phyloP scores from a whole-genome alignment of 495 filamentous ascomycete genomes.

The Daldinia loculata region DNA sequence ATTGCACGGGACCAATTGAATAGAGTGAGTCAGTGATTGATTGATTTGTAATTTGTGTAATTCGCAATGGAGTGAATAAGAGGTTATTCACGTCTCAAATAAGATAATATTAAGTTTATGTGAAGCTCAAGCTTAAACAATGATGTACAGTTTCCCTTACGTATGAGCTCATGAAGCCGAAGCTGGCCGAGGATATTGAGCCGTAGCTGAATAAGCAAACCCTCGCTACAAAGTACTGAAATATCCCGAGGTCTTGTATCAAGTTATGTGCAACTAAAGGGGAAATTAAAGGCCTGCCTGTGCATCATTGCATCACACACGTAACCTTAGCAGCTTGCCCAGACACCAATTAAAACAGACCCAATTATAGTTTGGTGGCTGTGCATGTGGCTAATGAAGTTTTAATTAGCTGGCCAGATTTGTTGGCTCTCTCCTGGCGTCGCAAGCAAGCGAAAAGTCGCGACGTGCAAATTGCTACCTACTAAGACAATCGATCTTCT shows the following conservation, averaged over 20 bases:
- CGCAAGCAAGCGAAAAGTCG: constrained; percentile 41
- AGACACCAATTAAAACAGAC: constrained; percentile 1
- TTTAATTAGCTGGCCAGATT: constrained; percentile 36
- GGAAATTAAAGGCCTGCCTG: not conserved
- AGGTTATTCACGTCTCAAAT: not conserved
- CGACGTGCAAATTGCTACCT: constrained; percentile 34
- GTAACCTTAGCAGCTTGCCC: not conserved
- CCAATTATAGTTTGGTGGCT: constrained; percentile 14
- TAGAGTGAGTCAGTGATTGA: not conserved
- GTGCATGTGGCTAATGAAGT: constrained; percentile 20
- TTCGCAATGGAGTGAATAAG: not conserved
- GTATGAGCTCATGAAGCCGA: constrained; percentile 42
- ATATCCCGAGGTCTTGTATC: constrained; percentile 2
- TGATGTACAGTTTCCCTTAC: not conserved
- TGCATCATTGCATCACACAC: not conserved
- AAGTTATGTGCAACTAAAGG: constrained; percentile 4
- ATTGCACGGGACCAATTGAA: constrained; percentile 8
- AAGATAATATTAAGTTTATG: not conserved
- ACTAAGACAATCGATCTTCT: constrained; percentile 12
- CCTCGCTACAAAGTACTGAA: constrained; percentile 14
- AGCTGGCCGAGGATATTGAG: constrained; percentile 44
- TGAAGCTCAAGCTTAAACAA: not conserved
- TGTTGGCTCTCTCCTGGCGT: constrained; percentile 24
- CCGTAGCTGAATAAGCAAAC: constrained; percentile 24
- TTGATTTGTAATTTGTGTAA: constrained; percentile 5